Evolutionary conservation across 225 moss, liverwort and hornwort species (phyloP), one percentile per base, ranked within the genome.

Genomic region (Pseudisothecium myosuroides): DNA sequence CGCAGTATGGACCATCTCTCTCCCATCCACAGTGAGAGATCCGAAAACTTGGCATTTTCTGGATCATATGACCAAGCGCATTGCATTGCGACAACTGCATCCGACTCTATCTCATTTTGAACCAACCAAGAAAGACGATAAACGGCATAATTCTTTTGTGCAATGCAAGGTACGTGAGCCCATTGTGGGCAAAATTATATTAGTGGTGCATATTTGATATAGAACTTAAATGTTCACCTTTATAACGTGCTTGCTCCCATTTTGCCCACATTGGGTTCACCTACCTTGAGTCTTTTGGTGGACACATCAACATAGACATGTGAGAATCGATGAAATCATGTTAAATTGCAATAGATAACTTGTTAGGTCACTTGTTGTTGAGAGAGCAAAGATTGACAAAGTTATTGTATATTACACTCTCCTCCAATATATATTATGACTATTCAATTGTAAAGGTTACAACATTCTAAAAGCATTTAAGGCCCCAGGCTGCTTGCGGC

Each of bases 241-340:
- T 73, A 10, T 3, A 17, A 72, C 39, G 24, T 8, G 14, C 13
- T 68, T 68, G 12, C 2, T 68, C 12, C 68, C 22, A 65, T 22
- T 68, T n/a, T 22, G 12, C 7, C 2, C 4, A 12, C 7, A 68
- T 12, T n/a, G 4, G 4, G 3, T 2, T n/a, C n/a, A n/a, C 2
- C 5, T 12, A 67, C 3, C 0, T 21, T 34, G 20, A 76, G 76
- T 20, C 31, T 31, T 75, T 75, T 27, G 75, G 31, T 31, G 49
- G 12, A 15, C 31, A 75, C 20, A 12, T 49, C 0, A 7, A 43
- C 0, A 2, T 23, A 24, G 26, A 71, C 6, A 11, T 47, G 74
- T 74, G 31, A 47, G 29, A 11, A 74, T 75, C 45, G 19, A 29
- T 26, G 26, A 41, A 14, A 26, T 41, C 15, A 26, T 9, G 15